Percentiles rank a stretch among this genome's conserved stretches.
These are phyloP conservation scores for Cronartium ribicola DNA, from an alignment of 1,284 basidiomycete species.

Conservation along the genomic window DNA sequence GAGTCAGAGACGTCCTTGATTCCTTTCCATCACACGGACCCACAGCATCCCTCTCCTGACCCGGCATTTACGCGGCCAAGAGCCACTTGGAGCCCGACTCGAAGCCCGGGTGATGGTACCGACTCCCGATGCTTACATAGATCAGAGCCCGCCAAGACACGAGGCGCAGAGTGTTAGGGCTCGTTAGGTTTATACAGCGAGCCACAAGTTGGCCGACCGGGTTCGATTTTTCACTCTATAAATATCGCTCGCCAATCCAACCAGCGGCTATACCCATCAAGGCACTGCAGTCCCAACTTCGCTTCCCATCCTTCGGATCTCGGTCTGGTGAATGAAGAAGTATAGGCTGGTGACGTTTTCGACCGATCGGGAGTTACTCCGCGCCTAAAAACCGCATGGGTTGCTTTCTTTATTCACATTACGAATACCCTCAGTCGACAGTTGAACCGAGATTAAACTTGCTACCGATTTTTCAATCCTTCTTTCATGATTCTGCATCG, in stretches of 20 bases:
- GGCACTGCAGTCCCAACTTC: conserved; percentile 29
- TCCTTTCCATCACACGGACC: not conserved
- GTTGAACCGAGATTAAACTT: conserved; percentile 29
- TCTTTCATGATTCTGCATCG: not conserved
- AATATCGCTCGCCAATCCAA: not conserved
- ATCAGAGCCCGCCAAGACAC: too few relatives aligned
- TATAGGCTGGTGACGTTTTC: conserved; percentile 13
- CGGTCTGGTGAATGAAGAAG: too few relatives aligned
- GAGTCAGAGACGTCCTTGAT: too few relatives aligned
- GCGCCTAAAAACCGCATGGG: conserved; percentile 25
- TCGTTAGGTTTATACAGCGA: not conserved
- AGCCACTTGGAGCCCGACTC: too few relatives aligned
- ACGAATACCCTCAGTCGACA: conserved; percentile 43
- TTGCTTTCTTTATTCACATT: conserved; percentile 41
- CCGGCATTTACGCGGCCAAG: too few relatives aligned
- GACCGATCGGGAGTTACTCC: conserved; percentile 42
- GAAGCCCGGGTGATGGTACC: too few relatives aligned
- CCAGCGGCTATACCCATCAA: not conserved
- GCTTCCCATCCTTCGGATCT: too few relatives aligned
- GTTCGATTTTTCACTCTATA: not conserved
- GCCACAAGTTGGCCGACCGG: not conserved
- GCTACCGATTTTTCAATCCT: not conserved
- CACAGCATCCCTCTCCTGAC: not conserved
- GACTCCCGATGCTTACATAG: too few relatives aligned
- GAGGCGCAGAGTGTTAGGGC: too few relatives aligned